phyloP scores from a whole-genome alignment of 495 filamentous ascomycete genomes.

The Tuber calosporum region DNA sequence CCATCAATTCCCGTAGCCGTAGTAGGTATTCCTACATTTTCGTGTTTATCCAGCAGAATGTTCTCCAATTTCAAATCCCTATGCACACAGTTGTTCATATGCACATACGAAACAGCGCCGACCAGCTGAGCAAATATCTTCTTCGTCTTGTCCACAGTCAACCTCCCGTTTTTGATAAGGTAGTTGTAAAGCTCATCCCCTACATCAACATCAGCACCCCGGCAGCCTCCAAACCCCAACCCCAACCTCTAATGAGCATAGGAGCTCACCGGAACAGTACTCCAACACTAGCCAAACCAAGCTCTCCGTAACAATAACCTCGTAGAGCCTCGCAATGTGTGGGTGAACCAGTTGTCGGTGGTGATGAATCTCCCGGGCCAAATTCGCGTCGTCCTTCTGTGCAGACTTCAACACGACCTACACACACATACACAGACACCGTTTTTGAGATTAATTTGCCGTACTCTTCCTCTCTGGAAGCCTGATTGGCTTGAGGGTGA shows the following conservation, averaged over 20 bases:
- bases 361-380: conserved; percentile 95
- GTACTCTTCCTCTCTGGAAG: conserved; percentile 12
- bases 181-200: conserved; percentile 97
- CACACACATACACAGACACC: conserved; percentile 12
- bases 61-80: conserved; percentile 96
- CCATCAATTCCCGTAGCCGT: background rate
- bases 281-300: conserved; percentile 95
- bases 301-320: conserved; percentile 91
- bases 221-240: conserved; percentile 6
- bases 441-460: background rate
- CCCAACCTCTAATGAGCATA: conserved; percentile 5
- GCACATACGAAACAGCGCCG: conserved; percentile 90
- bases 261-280: conserved; percentile 78
- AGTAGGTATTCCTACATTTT: conserved; percentile 51
- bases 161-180: conserved; percentile 72
- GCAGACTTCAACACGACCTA: conserved; percentile 97
- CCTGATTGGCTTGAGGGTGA: conserved; percentile 12
- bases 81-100: conserved; percentile 91
- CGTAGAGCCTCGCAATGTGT: conserved; percentile 92
- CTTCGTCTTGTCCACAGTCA: conserved; percentile 83
- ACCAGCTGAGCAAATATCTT: conserved; percentile 94
- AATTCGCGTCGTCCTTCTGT: conserved; percentile 88
- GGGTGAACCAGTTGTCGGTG: conserved; percentile 96
- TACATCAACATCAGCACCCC: conserved; percentile 41
- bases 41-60: conserved; percentile 90